Base-by-base conservation (phyloP, 306 rosid species). In the Sophora flavescens region DNA sequence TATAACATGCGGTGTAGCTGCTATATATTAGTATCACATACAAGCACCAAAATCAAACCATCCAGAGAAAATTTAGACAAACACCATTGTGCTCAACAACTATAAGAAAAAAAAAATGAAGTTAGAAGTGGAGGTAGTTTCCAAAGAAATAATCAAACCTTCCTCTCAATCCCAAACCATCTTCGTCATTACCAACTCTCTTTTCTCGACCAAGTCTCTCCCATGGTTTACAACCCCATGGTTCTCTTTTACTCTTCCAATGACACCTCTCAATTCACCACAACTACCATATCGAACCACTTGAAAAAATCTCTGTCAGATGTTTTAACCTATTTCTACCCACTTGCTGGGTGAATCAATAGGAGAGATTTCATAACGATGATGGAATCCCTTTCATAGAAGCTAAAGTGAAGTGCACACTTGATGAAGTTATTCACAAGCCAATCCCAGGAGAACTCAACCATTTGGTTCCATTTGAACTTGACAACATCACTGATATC, bases 281-380 rank as follows among this genome's bases (percentile, higher is more conserved):
- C 17, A 42, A 11, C 42, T 12, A 48, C 84, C 16, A 62, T 85
- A 32, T 78, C 80, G 36, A 8, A 60, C 63, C 57, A 44, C 22
- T 85, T 84, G 0, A 91, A 89, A 79, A 84, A 13, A 26, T 91
- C 92, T 8, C 51, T 91, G 16, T 86, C 93, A 1, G 28, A 83
- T 2, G 74, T 75, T 60, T 79, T 87, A 8, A 68, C 75, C 30
- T 74, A 53, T 2, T 89, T 73, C 79, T 87, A 79, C 52, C 89
- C 88, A 0, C 85, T 91, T 0, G 90, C 87, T 0, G 93, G 92
- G 2, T 69, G 87, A 80, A 15, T 77, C 63, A 53, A 22, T 1
- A 70, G 5, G n/a, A 72, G 68, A 9, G 11, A 8, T n/a, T 80
- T 64, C 78, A 48, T 88, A 83, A 70, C 11, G 91, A 86, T 48